phyloP scores from a whole-genome alignment of 768 basidiomycete species.

The Kwoniella heveanensis region DNA sequence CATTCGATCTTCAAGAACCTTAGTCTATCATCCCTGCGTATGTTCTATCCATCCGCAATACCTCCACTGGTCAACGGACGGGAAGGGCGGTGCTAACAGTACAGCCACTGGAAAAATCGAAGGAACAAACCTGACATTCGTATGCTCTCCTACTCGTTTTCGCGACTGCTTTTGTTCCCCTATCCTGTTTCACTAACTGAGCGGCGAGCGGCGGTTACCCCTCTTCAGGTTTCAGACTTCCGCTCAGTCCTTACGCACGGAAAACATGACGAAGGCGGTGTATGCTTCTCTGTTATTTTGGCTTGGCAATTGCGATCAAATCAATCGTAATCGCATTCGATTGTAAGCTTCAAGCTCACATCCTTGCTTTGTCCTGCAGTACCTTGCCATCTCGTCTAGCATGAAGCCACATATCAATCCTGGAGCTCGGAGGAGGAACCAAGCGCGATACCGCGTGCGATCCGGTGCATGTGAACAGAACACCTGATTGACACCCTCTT shows the following conservation, averaged over 20 bases:
- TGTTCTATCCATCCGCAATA: no score
- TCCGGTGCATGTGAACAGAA: no score
- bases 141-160: background rate
- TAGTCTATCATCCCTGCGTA: no score
- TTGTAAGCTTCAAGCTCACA: no score
- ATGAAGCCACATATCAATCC: no score
- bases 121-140: background rate
- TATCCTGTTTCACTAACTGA: background rate
- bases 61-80: no score
- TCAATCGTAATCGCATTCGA: no score
- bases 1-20: background rate
- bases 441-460: background rate
- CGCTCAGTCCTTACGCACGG: background rate
- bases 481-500: no score
- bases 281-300: background rate
- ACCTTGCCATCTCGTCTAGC: background rate
- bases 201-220: background rate
- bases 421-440: no score
- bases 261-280: background rate
- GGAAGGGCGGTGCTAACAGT: no score
- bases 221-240: background rate
- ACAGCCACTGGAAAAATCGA: background rate
- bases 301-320: background rate
- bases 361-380: background rate
- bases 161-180: conserved; percentile 1